Evolutionary conservation across 371 early-diverging fungal genomes (phyloP), one percentile per base, ranked within the genome.

Genomic region (Rhizomucor miehei): DNA sequence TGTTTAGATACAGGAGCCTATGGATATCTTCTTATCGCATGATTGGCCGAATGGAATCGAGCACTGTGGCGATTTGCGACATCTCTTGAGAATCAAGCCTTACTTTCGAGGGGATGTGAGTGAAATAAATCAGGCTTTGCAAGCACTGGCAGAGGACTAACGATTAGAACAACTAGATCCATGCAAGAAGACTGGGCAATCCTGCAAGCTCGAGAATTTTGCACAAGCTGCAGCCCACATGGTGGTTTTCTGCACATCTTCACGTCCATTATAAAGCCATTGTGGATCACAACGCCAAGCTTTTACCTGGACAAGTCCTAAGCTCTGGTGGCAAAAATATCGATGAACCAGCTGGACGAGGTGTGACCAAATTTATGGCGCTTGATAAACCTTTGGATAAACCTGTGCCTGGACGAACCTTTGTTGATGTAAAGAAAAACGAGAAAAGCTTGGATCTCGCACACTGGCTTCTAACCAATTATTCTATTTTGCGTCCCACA

Each of bases 21-120:
- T 96, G 38, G 97, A 98, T 59, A 79, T 97, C 10, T 89, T 98
- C 48, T 52, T 96, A 1, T 93, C 95, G 6, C 99, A 99, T 62
- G 99, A 99, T 67, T 99, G 99, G 99, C 99, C 99, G 0, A 73
- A 78, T 20, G 85, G 87, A 3, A 89, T 97, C 23, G 89, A 91
- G 46, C 65, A 77, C 19, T 85, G 87, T 68, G 98, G 98, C 1
- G 74, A 97, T 69, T 53, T 80, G 0, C 44, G 67, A 0, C 37
- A 44, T 35, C 75, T 99, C 40, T 56, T 94, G 19, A 56, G 66
- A 1, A 57, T 35, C 4, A 97, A 97, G 57, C 76, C 76, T 9
- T 89, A 73, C 56, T 89, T 98, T 53, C 59, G 38, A 19, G 52
- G 66, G 6, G 97, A 97, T 73, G 89, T 91, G 66, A 57, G 52